Evolutionary conservation across 2,329 filamentous ascomycete genomes (phyloP).

Genomic region (Verticillium longisporum): DNA sequence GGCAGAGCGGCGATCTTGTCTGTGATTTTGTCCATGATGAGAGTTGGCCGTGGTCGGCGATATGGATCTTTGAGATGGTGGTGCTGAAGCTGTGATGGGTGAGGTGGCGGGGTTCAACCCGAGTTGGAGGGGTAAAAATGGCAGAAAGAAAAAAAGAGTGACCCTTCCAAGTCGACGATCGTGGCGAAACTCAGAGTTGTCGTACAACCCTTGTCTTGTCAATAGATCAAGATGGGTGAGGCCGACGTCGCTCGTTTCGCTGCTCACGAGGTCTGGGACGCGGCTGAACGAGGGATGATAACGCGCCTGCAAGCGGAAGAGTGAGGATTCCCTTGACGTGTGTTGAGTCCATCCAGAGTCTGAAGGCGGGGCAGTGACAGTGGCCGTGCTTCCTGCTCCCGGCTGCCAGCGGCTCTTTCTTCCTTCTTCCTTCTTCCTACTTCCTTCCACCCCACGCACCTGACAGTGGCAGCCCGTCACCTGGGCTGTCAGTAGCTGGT

Average conservation of each 20-base stretch:
- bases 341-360: too few relatives aligned
- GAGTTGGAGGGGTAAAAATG: background rate
- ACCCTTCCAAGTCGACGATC: too few relatives aligned
- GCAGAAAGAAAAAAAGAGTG: background rate
- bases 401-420: background rate
- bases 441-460: too few relatives aligned
- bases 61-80: background rate
- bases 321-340: too few relatives aligned
- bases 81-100: background rate
- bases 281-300: too few relatives aligned
- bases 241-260: background rate
- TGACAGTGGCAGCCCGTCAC: background rate
- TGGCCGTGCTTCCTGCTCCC: background rate
- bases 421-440: too few relatives aligned
- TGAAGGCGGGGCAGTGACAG: background rate
- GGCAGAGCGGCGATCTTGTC: slow-evolving; percentile 91
- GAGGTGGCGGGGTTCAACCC: background rate
- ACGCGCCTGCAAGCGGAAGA: background rate
- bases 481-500: background rate
- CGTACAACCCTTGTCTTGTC: background rate
- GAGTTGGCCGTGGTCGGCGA: background rate
- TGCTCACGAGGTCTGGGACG: background rate
- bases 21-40: slow-evolving; percentile 75
- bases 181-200: too few relatives aligned
- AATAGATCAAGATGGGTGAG: background rate